A percentile compares a stretch with the other conserved stretches of the same genome.
phyloP scores from a whole-genome alignment of 331 rosid genomes.

The Malus hybrid region DNA sequence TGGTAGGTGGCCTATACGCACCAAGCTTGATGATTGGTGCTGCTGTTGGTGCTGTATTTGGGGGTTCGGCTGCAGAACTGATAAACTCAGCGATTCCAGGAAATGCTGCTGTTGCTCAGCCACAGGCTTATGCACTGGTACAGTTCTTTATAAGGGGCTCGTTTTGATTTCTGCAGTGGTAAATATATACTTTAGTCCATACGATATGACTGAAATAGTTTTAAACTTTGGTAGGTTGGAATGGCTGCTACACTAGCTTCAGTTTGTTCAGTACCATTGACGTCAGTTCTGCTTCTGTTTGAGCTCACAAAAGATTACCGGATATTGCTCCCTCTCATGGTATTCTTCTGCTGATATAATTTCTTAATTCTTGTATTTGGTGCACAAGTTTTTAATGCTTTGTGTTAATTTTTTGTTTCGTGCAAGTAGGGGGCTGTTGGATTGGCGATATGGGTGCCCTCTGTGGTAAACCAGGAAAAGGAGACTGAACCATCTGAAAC shows the following conservation, averaged over 20 bases:
- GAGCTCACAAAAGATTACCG: slow-evolving; percentile 98
- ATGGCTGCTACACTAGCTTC: slow-evolving; percentile 99
- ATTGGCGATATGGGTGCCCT: slow-evolving; percentile 99
- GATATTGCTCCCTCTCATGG: slow-evolving; percentile 98
- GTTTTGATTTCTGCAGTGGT: neutral
- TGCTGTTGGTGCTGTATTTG: slow-evolving; percentile 99
- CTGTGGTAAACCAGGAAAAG: slow-evolving; percentile 71
- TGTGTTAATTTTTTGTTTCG: neutral
- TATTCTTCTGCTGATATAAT: slow-evolving; percentile 25
- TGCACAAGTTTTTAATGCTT: slow-evolving; percentile 1
- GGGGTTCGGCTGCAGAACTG: slow-evolving; percentile 87
- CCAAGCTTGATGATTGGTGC: slow-evolving; percentile 99
- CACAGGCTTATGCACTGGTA: slow-evolving; percentile 99
- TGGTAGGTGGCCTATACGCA: slow-evolving; percentile 97
- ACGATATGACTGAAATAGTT: slow-evolving; percentile 3
- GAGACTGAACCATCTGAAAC: slow-evolving; percentile 60
- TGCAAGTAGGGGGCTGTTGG: slow-evolving; percentile 92
- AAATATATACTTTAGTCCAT: slow-evolving; percentile 1
- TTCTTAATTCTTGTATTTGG: neutral
- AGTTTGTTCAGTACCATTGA: slow-evolving; percentile 92
- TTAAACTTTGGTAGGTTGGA: slow-evolving; percentile 67
- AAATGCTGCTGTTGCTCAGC: slow-evolving; percentile 96
- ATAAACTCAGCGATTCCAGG: slow-evolving; percentile 89
- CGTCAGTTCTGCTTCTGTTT: slow-evolving; percentile 94
- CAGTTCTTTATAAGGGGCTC: neutral